Evolutionary conservation across 2,329 filamentous ascomycete genomes (phyloP), one percentile per base, ranked within the genome.

Genomic region (Lecanicillium sp.): DNA sequence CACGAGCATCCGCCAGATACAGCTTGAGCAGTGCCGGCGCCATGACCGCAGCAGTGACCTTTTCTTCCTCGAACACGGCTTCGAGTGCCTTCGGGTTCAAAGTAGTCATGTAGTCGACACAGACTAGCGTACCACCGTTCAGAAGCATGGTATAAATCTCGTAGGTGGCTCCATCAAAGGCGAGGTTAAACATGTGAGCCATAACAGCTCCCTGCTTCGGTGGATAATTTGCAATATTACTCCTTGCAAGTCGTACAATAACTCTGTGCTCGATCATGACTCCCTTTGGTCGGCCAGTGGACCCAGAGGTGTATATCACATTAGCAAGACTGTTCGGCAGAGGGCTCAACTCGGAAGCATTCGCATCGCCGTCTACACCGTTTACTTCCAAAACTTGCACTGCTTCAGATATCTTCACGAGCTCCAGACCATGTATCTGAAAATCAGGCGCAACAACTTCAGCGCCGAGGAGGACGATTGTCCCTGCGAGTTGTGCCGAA

Each of bases 231-330:
- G 19, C 27, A 12, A 44, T 52, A 10, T 15, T 39, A 9, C 39
- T 14, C 15, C 48, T 51, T 5, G 42, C 51, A 5, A 54, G 47
- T 8, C 55, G 41, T 14, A 54, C 21, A 20, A 56, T 49, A 20
- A 32, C 30, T 17, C 55, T 48, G 27, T 57, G 55, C 19, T 55
- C 51, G 39, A 59, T 38, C 50, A 74, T 66, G 21, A 75, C 71
- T 27, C 73, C 73, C 60, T 76, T 76, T 8, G 73, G 73, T 24
- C 62, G 61, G 7, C 73, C 73, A 1, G 73, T 76, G 14, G 70
- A 75, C 15, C 73, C 73, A 9, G 72, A 75, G 19, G 73, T 76
- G 54, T 74, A 76, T 56, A 75, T 71, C 52, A 74, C 71, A 21
- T 60, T 59, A 2, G 54, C 54, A 15, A 57, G 52, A 20, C 50